phyloP scores from a whole-genome alignment of 768 basidiomycete genomes.

The Lentinula raphanica region DNA sequence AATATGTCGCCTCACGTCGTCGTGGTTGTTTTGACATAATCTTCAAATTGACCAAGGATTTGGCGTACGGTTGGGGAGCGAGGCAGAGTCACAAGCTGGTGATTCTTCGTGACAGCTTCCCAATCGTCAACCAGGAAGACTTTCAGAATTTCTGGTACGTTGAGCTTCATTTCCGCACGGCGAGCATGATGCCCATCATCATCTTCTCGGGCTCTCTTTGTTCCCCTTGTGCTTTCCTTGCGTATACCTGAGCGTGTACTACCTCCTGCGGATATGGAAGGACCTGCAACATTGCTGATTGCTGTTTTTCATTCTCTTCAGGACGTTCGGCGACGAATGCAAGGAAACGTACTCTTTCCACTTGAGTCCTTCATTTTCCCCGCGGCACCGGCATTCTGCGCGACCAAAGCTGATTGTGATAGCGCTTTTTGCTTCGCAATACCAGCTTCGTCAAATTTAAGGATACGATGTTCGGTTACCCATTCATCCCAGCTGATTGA shows the following conservation, averaged over 20 bases:
- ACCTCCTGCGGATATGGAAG: neutral
- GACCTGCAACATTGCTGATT: neutral
- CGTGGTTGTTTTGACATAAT: constrained; percentile 48
- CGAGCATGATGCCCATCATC: constrained; percentile 70
- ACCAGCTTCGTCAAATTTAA: constrained; percentile 82
- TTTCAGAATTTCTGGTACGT: constrained; percentile 87
- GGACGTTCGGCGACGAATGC: no score
- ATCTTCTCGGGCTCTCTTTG: constrained; percentile 73
- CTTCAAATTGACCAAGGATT: constrained; percentile 73
- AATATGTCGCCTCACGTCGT: constrained; percentile 33
- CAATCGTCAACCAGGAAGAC: constrained; percentile 91
- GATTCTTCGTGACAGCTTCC: constrained; percentile 95
- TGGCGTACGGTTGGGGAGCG: constrained; percentile 73
- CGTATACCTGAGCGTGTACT: constrained; percentile 25
- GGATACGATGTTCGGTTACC: constrained; percentile 75
- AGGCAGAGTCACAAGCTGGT: constrained; percentile 84
- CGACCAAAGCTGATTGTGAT: constrained; percentile 26
- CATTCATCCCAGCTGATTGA: constrained; percentile 89
- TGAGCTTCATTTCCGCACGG: constrained; percentile 86
- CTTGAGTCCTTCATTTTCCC: constrained; percentile 10
- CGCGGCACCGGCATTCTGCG: constrained; percentile 17
- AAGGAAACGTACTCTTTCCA: neutral
- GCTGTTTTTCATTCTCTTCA: neutral
- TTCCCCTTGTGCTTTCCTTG: constrained; percentile 62
- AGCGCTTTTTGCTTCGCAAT: constrained; percentile 73